Percentiles rank a stretch among this genome's conserved stretches.
phyloP scores from a whole-genome alignment of 768 basidiomycete species.

The Boletus fagicola region DNA sequence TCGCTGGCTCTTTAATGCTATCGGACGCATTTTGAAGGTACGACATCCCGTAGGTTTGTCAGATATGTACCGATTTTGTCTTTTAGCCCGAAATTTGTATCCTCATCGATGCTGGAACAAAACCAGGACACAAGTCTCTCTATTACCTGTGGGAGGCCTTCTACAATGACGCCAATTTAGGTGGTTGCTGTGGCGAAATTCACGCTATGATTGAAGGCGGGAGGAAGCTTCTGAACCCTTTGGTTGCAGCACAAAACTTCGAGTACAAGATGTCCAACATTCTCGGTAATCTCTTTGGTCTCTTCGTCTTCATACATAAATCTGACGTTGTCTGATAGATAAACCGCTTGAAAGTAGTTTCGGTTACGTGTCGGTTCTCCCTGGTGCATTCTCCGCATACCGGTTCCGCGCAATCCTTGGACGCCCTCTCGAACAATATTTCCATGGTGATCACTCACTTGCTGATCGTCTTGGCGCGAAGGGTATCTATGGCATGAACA shows the following conservation, averaged over 20 bases:
- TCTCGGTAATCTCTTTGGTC: constrained; percentile 49
- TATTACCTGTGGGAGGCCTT: constrained; percentile 95
- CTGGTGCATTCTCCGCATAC: constrained; percentile 97
- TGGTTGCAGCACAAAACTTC: constrained; percentile 94
- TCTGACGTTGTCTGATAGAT: constrained; percentile 43
- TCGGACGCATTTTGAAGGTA: constrained; percentile 77
- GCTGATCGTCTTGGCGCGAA: constrained; percentile 90
- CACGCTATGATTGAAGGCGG: constrained; percentile 96
- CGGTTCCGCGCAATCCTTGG: constrained; percentile 91
- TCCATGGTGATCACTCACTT: constrained; percentile 85
- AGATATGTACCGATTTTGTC: background rate
- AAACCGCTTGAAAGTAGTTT: constrained; percentile 95
- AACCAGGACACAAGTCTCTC: constrained; percentile 94
- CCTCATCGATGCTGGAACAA: constrained; percentile 93
- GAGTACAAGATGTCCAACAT: constrained; percentile 99
- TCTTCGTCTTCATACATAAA: background rate
- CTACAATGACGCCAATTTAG: constrained; percentile 74
- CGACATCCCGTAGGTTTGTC: constrained; percentile 14
- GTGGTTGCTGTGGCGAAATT: constrained; percentile 92
- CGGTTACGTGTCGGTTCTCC: constrained; percentile 92
- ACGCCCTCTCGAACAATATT: constrained; percentile 79
- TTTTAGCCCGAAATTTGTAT: constrained; percentile 86
- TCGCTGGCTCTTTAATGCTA: constrained; percentile 94
- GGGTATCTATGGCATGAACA: constrained; percentile 95
- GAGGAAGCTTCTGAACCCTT: constrained; percentile 85